Conservation (phyloP, 1,284 basidiomycete genomes). For the Tilletia indica region DNA sequence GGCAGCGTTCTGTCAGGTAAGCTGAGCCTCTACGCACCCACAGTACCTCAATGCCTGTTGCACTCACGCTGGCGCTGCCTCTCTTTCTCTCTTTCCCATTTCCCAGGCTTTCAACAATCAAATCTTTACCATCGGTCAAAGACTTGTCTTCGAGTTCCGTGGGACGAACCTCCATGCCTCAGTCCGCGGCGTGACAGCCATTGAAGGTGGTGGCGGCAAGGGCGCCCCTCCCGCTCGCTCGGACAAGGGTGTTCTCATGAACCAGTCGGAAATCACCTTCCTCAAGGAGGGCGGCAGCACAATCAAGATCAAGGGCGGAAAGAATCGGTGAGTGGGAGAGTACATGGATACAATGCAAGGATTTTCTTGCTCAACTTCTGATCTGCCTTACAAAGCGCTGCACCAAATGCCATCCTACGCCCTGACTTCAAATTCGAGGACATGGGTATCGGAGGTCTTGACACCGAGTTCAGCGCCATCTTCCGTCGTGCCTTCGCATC, state of each 20-base stretch:
- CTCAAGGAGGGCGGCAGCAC: constrained; percentile 75
- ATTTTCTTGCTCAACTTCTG: not conserved
- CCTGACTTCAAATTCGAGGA: constrained; percentile 99
- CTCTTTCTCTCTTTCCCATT: not conserved
- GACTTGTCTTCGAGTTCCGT: constrained; percentile 85
- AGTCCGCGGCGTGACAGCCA: constrained; percentile 68
- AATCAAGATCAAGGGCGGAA: constrained; percentile 88
- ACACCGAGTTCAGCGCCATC: constrained; percentile 90
- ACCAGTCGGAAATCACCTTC: constrained; percentile 84
- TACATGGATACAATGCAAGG: constrained; percentile 36
- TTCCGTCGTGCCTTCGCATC: constrained; percentile 98
- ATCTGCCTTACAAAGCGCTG: constrained; percentile 63
- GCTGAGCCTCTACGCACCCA: constrained; percentile 21
- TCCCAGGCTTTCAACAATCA: constrained; percentile 65
- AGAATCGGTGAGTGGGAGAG: constrained; percentile 67
- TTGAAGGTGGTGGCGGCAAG: constrained; percentile 60
- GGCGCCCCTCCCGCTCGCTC: constrained; percentile 13
- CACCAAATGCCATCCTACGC: constrained; percentile 90
- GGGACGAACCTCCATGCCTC: constrained; percentile 77
- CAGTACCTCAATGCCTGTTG: not conserved
- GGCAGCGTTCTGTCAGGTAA: constrained; percentile 67
- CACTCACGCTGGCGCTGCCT: not conserved
- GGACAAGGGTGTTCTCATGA: constrained; percentile 73
- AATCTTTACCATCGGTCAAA: constrained; percentile 65
- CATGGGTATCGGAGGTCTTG: constrained; percentile 98